Conservation (phyloP, 371 early-diverging fungal genomes). For the Mortierella sp. region DNA sequence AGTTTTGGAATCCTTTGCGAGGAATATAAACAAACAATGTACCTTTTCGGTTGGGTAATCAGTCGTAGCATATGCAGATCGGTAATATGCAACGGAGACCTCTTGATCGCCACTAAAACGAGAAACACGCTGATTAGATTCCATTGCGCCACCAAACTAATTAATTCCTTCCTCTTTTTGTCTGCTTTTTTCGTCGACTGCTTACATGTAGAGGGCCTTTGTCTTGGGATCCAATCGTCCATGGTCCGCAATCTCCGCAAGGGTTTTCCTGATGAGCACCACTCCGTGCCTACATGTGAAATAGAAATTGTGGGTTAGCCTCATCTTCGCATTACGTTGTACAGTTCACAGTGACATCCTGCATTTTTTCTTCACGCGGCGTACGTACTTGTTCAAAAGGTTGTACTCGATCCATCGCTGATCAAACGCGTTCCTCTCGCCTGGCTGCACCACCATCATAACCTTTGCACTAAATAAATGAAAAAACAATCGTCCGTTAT, state of each 20-base stretch:
- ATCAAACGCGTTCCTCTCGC: slow-evolving; percentile 95
- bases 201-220: slow-evolving; percentile 74
- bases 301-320: not conserved
- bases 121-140: not conserved
- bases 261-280: slow-evolving; percentile 72
- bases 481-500: not conserved
- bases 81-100: slow-evolving; percentile 92
- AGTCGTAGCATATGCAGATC: slow-evolving; percentile 93
- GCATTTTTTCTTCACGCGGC: not conserved
- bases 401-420: slow-evolving; percentile 93
- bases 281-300: slow-evolving; percentile 71
- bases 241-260: slow-evolving; percentile 72
- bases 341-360: not conserved
- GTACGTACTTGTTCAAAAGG: slow-evolving; percentile 79
- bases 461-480: slow-evolving; percentile 77
- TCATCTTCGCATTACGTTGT: not conserved
- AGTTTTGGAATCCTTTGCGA: not conserved
- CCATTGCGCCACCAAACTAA: no score
- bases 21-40: not conserved
- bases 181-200: not conserved
- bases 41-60: slow-evolving; percentile 85
- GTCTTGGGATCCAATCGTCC: slow-evolving; percentile 69
- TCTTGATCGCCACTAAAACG: slow-evolving; percentile 73
- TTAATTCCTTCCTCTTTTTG: no score
- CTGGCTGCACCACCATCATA: slow-evolving; percentile 92